phyloP scores from a whole-genome alignment of 2,329 filamentous ascomycete species.

The Colletotrichum lini region DNA sequence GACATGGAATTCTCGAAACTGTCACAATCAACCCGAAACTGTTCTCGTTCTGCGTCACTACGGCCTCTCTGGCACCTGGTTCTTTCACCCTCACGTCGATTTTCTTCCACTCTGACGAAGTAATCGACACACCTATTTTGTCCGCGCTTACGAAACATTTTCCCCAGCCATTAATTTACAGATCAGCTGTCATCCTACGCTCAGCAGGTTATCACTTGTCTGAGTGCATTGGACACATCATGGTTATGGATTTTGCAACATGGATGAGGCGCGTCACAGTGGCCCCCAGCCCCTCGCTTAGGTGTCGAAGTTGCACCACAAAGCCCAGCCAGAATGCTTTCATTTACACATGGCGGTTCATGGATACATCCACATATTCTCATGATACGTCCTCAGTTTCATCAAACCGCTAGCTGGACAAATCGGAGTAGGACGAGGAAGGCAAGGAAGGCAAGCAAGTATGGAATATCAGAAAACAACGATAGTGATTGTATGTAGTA shows the following conservation, averaged over 20 bases:
- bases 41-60: constrained; percentile 36
- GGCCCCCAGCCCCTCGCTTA: constrained; percentile 21
- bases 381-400: constrained; percentile 19
- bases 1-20: constrained; percentile 9
- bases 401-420: not conserved
- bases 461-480: constrained; percentile 41
- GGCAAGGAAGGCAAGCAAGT: constrained; percentile 11
- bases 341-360: constrained; percentile 38
- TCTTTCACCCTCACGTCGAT: constrained; percentile 44
- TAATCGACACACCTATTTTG: constrained; percentile 58
- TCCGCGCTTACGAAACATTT: constrained; percentile 61
- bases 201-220: constrained; percentile 62
- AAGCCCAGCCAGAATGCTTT: constrained; percentile 34
- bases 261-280: constrained; percentile 45
- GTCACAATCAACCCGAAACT: constrained; percentile 20
- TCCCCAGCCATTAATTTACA: constrained; percentile 67
- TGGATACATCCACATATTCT: constrained; percentile 18
- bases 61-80: constrained; percentile 20
- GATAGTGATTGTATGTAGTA: constrained; percentile 42
- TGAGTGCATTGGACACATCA: constrained; percentile 73
- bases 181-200: constrained; percentile 72
- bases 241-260: constrained; percentile 74
- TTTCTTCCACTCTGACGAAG: constrained; percentile 50
- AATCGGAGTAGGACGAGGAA: constrained; percentile 9
- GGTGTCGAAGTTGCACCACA: constrained; percentile 34